Base-by-base conservation (phyloP, 352 stramenopile genomes). In the Aphanomyces invadans region DNA sequence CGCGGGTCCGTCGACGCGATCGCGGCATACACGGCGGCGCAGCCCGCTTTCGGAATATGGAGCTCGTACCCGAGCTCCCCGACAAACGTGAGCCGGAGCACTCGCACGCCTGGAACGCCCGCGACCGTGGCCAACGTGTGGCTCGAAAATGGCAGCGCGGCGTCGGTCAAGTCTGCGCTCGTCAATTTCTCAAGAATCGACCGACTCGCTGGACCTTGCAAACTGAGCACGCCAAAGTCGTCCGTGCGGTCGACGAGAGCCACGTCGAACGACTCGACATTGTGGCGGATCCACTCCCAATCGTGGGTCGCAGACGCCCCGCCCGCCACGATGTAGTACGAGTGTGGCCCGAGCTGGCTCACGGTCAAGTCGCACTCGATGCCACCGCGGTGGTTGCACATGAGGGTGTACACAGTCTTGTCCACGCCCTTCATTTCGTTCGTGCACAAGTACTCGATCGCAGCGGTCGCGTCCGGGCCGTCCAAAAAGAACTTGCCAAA, bases 171-270 rank as follows among this genome's bases (percentile, higher is more conserved):
- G 53, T 85, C 70, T 10, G 10, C 28, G 5, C 59, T 61, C 3
- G 76, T 87, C 25, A 87, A 25, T n/a, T 29, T n/a, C 46, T 83
- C 71, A 4, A 89, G 56, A 28, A 88, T 55, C 2, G 73, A 68
- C 25, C 79, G 45, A 7, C 77, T 86, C 29, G 60, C 51, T 3
- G 81, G 81, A 25, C 80, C 80, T 73, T 87, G 78, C n/a, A 89
- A 26, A 66, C 82, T 86, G 28, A 89, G 71, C 52, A 85, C 73
- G 26, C 70, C 72, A 61, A 81, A 87, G 23, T 62, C 66, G 5
- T 71, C 74, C 15, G 80, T 87, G 0, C 84, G 61, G 61, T 89
- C 80, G 5, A 59, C 72, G 9, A 86, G 61, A 7, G 51, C 57
- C 21, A 51, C 55, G 45, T 75, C 46, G 31, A 65, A 57, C 29